Conservation (phyloP, 192 early-diverging fungal species). For the Coemansia sp. region DNA sequence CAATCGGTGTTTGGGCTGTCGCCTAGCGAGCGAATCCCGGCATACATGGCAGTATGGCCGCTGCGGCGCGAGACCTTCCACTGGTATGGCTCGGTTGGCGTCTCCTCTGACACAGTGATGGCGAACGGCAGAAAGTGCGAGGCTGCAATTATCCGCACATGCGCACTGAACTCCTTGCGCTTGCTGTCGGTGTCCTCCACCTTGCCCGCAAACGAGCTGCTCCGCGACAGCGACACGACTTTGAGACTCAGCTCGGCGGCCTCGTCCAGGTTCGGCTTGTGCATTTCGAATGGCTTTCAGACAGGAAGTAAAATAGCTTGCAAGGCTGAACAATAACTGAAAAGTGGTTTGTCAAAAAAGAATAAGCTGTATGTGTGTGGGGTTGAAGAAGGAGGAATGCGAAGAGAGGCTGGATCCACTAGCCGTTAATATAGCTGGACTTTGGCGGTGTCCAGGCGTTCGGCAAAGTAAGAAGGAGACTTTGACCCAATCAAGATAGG, state of each 20-base stretch:
- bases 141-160: constrained; percentile 45
- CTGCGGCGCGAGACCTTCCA: constrained; percentile 60
- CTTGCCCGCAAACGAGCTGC: constrained; percentile 36
- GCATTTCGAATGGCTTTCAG: constrained; percentile 16
- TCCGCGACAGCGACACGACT: constrained; percentile 33
- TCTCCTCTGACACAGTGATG: constrained; percentile 34
- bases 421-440: neutral
- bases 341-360: neutral
- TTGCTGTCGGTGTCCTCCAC: constrained; percentile 12
- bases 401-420: neutral
- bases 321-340: neutral
- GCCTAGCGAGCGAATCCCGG: constrained; percentile 71
- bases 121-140: constrained; percentile 53
- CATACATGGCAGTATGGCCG: constrained; percentile 89
- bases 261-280: constrained; percentile 28
- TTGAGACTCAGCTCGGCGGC: constrained; percentile 37
- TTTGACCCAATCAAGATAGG: neutral
- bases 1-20: constrained; percentile 57
- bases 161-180: constrained; percentile 26
- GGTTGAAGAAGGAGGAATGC: neutral
- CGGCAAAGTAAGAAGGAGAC: neutral
- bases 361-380: neutral
- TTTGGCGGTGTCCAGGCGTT: neutral
- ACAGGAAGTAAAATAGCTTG: neutral
- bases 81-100: constrained; percentile 42